Conservation (phyloP, 371 early-diverging fungal genomes). For the Quaeritorhiza haematococci region DNA sequence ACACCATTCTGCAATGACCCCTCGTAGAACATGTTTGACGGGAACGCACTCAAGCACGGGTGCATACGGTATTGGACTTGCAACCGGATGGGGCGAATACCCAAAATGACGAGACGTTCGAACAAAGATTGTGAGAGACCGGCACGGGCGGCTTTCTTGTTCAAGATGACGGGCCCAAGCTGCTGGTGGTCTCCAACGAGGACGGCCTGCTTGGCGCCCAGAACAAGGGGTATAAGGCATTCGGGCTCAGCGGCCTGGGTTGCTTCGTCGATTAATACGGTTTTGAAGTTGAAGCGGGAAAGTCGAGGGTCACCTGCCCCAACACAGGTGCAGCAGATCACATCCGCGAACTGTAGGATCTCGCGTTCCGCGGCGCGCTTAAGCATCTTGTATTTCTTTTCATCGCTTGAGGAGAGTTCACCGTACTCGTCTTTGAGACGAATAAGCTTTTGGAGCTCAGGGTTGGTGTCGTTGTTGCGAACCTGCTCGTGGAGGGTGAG, state of each 20-base stretch:
- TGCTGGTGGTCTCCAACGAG: constrained; percentile 99
- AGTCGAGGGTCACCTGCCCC: constrained; percentile 97
- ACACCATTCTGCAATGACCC: constrained; percentile 95
- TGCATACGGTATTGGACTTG: constrained; percentile 99
- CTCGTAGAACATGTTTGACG: constrained; percentile 98
- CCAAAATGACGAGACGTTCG: constrained; percentile 90
- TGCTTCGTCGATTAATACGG: constrained; percentile 96
- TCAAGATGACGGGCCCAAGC: constrained; percentile 95
- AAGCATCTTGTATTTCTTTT: constrained; percentile 74
- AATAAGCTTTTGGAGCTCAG: constrained; percentile 87
- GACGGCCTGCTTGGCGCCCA: constrained; percentile 92
- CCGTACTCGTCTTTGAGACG: constrained; percentile 78
- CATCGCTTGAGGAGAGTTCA: constrained; percentile 82
- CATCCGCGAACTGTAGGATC: constrained; percentile 90
- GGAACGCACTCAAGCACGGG: constrained; percentile 94
- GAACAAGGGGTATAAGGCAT: constrained; percentile 93
- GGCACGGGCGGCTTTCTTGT: constrained; percentile 91
- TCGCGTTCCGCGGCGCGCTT: constrained; percentile 82
- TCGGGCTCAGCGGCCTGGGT: constrained; percentile 98
- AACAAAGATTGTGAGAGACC: constrained; percentile 95
- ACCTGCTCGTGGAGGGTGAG: constrained; percentile 94
- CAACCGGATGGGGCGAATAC: constrained; percentile 88
- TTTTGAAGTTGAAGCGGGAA: constrained; percentile 78
- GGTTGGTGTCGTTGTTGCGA: constrained; percentile 83
- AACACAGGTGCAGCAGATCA: constrained; percentile 95